phyloP scores from a whole-genome alignment of 345 rosid genomes.

The Boechera retrofracta region DNA sequence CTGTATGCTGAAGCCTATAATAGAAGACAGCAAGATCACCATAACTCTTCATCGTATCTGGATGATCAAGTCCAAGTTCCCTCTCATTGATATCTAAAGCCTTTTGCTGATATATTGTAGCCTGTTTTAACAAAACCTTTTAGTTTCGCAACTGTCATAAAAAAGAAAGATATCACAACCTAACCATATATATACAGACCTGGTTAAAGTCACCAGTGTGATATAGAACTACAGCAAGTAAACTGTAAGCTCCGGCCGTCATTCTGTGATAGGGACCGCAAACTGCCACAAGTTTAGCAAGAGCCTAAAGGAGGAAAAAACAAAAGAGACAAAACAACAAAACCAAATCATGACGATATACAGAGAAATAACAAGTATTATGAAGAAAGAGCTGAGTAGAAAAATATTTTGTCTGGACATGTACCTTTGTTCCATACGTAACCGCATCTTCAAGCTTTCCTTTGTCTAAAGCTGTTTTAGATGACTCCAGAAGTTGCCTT shows the following conservation, averaged over 20 bases:
- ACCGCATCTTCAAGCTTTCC: constrained; percentile 99
- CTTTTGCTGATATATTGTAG: constrained; percentile 96
- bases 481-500: constrained; percentile 95
- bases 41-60: constrained; percentile 99
- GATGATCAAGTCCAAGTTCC: constrained; percentile 98
- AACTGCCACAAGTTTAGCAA: constrained; percentile 94
- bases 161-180: constrained; percentile 23
- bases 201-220: constrained; percentile 99
- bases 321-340: constrained; percentile 21
- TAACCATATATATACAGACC: constrained; percentile 52
- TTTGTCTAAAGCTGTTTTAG: constrained; percentile 97
- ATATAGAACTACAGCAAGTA: constrained; percentile 96
- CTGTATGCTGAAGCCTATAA: constrained; percentile 98
- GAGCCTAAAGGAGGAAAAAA: constrained; percentile 65
- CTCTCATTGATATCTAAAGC: constrained; percentile 99
- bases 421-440: constrained; percentile 92
- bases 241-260: constrained; percentile 99
- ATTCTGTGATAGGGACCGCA: constrained; percentile 98
- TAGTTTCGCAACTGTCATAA: constrained; percentile 35
- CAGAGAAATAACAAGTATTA: constrained; percentile 21
- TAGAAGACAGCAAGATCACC: constrained; percentile 99
- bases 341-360: constrained; percentile 31
- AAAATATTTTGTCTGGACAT: background rate
- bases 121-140: constrained; percentile 59
- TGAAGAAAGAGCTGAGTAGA: constrained; percentile 25